Evolutionary conservation across 331 rosid species (phyloP), one percentile per base, ranked within the genome.

Genomic region (Stylosanthes scabra): DNA sequence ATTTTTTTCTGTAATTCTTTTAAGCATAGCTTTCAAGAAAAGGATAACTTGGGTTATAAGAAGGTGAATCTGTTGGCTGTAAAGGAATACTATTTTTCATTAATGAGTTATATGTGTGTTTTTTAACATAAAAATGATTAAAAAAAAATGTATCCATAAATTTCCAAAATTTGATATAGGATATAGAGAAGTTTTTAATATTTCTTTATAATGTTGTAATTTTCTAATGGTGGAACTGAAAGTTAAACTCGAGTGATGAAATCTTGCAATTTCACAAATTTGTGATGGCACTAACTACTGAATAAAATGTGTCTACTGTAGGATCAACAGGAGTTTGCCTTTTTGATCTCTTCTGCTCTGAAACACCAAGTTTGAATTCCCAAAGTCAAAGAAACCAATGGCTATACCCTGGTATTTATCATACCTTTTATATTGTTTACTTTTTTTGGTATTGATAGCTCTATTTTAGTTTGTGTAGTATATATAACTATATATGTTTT

Each of bases 291-390:
- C 8, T 84, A 63, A 81, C 63, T 60, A 66, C 42, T 46, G 47
- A 63, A 66, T 77, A 61, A 50, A 66, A 71, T 56, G 54, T 78
- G 77, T 41, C 49, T 57, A 74, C 16, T 87, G 69, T 51, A 88
- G 90, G 84, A 20, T 68, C 93, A 70, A 64, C 93, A 70, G 62
- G 76, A 61, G 70, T 75, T 67, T 84, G 90, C 80, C 91, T 92
- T 31, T 92, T 86, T 61, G 97, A 92, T 82, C 97, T 92, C 71
- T 86, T 92, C 11, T 81, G 90, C 62, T 66, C 89, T 46, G 97
- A 92, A 40, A 44, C 91, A 58, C 87, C 89, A 9, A 78, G 55
- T 70, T 78, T 83, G 70, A 72, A 60, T 12, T 12, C 74, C 67
- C 86, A 76, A 52, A 71, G 69, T 59, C 87, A 73, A 67, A 83